phyloP scores from a whole-genome alignment of 305 asterid species.

The Fraxinus latifolia region DNA sequence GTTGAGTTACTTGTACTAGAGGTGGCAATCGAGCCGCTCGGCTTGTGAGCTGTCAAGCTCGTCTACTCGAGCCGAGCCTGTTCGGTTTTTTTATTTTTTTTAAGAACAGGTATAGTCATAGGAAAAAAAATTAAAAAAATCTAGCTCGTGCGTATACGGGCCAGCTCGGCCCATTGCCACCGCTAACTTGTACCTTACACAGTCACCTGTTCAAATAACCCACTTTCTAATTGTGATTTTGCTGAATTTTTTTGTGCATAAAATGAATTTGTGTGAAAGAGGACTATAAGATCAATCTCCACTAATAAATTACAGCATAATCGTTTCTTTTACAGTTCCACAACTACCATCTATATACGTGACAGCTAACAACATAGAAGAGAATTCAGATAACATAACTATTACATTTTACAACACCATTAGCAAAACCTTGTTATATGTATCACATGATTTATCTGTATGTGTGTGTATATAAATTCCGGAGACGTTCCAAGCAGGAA shows the following conservation, averaged over 20 bases:
- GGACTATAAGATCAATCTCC: neutral
- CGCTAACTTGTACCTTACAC: neutral
- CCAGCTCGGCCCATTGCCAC: no score
- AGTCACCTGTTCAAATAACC: neutral
- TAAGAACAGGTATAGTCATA: no score
- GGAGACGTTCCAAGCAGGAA: neutral
- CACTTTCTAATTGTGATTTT: neutral
- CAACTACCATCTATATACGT: conserved; percentile 13
- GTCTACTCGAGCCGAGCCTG: no score
- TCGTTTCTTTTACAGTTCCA: conserved; percentile 26
- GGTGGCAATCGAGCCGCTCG: no score
- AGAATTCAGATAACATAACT: neutral
- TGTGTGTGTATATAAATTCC: neutral
- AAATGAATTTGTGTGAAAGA: neutral
- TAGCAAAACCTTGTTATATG: conserved; percentile 13
- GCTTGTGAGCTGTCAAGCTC: no score
- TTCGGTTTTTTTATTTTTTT: no score
- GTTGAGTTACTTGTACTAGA: neutral
- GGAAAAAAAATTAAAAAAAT: no score
- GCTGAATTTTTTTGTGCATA: neutral
- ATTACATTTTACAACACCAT: conserved; percentile 23
- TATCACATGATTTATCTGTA: neutral
- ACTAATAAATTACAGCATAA: conserved; percentile 1
- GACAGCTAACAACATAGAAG: neutral
- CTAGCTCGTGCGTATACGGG: no score